Conservation (phyloP, 768 basidiomycete species). For the Cubamyces lactineus region DNA sequence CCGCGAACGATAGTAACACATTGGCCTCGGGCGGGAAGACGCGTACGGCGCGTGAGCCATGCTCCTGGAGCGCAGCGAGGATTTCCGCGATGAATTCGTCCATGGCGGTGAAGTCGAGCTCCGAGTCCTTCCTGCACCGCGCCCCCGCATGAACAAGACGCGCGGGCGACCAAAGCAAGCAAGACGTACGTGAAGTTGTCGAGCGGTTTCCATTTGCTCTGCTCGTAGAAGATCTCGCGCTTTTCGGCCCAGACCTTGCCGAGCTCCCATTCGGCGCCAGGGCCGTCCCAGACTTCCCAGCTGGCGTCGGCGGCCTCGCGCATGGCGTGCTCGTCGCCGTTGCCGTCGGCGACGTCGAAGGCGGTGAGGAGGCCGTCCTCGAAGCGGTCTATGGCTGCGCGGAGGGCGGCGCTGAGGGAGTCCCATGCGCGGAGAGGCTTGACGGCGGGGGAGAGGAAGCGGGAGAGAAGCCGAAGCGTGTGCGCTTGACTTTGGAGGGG, state of each 20-base stretch:
- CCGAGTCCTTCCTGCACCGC: constrained; percentile 46
- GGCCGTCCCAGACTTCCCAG: too few relatives aligned
- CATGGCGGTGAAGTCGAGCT: constrained; percentile 91
- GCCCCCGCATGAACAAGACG: neutral
- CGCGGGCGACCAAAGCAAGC: neutral
- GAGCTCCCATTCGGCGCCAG: constrained; percentile 84
- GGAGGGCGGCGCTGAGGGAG: too few relatives aligned
- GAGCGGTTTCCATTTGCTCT: constrained; percentile 74
- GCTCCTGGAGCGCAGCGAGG: constrained; percentile 63
- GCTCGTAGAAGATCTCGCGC: constrained; percentile 90
- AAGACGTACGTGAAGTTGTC: constrained; percentile 75
- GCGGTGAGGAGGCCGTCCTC: too few relatives aligned
- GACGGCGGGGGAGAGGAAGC: too few relatives aligned
- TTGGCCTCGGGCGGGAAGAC: constrained; percentile 84
- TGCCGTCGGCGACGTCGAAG: too few relatives aligned
- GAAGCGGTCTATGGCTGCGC: too few relatives aligned
- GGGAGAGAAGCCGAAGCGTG: too few relatives aligned
- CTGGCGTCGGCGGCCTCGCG: too few relatives aligned
- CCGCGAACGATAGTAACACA: constrained; percentile 81
- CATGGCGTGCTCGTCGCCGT: too few relatives aligned
- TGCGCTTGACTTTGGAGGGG: too few relatives aligned
- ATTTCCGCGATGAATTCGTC: constrained; percentile 82
- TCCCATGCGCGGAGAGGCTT: too few relatives aligned
- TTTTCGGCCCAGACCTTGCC: constrained; percentile 96
- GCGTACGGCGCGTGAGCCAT: constrained; percentile 79